Evolutionary conservation across 1,284 basidiomycete genomes (phyloP).

Genomic region (Leccinum brunneo-olivaceum): DNA sequence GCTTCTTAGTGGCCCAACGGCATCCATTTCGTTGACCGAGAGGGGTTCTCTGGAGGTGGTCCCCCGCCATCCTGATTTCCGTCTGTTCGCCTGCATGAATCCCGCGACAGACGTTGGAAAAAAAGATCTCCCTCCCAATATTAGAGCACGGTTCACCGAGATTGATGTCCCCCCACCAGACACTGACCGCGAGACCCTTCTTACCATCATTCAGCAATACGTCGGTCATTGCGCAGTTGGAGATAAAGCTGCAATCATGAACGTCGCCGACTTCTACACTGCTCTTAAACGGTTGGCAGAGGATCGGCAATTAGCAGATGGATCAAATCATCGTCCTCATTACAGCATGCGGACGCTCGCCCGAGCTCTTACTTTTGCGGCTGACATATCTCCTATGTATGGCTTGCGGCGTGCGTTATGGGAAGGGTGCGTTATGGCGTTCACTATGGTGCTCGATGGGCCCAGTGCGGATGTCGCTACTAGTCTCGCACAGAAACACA

Average conservation of each 20-base stretch:
- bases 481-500: constrained; percentile 67
- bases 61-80: constrained; percentile 90
- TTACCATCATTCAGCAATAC: constrained; percentile 87
- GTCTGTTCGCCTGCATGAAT: constrained; percentile 99
- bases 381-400: constrained; percentile 74
- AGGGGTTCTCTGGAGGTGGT: constrained; percentile 90
- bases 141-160: constrained; percentile 92
- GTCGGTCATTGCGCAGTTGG: constrained; percentile 80
- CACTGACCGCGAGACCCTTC: constrained; percentile 83
- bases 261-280: constrained; percentile 88
- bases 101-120: constrained; percentile 99
- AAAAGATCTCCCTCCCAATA: constrained; percentile 88
- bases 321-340: constrained; percentile 91
- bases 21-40: constrained; percentile 91
- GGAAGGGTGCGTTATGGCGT: constrained; percentile 97
- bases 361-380: constrained; percentile 87
- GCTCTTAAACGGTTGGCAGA: constrained; percentile 79
- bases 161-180: constrained; percentile 94
- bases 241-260: constrained; percentile 84
- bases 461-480: constrained; percentile 69
- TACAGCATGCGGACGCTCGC: constrained; percentile 96
- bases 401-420: constrained; percentile 84
- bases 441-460: constrained; percentile 89
- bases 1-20: constrained; percentile 77
- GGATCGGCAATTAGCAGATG: constrained; percentile 85